Percentiles rank a stretch among this genome's conserved stretches.
Evolutionary conservation across 179 eudicot genomes (phyloP).

Genomic region (Gypsophila paniculata): DNA sequence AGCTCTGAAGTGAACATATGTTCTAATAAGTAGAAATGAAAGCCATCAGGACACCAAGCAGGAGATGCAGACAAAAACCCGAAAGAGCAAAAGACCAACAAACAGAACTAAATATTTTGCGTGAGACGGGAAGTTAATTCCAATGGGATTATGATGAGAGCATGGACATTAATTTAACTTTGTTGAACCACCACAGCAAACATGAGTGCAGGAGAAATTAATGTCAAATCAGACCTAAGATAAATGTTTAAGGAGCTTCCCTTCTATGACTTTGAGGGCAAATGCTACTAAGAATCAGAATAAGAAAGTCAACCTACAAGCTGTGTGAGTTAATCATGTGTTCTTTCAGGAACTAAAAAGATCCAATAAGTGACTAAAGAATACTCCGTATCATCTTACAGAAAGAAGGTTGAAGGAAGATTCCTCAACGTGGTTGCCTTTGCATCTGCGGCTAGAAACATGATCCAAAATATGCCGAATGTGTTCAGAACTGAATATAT

Average conservation of each 20-base stretch:
- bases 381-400: slow-evolving; percentile 56
- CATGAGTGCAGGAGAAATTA: neutral
- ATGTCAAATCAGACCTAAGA: neutral
- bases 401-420: slow-evolving; percentile 53
- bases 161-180: neutral
- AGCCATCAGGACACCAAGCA: neutral
- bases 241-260: neutral
- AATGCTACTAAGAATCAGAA: neutral
- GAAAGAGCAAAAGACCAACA: neutral
- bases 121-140: neutral
- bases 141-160: neutral
- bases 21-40: neutral
- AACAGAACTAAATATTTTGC: neutral
- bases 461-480: slow-evolving; percentile 53
- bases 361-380: neutral
- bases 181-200: neutral
- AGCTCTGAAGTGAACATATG: neutral
- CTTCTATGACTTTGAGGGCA: neutral
- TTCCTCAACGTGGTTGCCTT: slow-evolving; percentile 30
- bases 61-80: neutral
- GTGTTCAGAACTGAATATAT: slow-evolving; percentile 67
- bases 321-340: neutral
- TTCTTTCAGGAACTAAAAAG: neutral
- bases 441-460: slow-evolving; percentile 37
- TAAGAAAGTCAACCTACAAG: neutral